These are phyloP conservation scores for Durusdinium trenchii DNA, from an alignment of 73 alveolate species.

Conservation along the genomic window DNA sequence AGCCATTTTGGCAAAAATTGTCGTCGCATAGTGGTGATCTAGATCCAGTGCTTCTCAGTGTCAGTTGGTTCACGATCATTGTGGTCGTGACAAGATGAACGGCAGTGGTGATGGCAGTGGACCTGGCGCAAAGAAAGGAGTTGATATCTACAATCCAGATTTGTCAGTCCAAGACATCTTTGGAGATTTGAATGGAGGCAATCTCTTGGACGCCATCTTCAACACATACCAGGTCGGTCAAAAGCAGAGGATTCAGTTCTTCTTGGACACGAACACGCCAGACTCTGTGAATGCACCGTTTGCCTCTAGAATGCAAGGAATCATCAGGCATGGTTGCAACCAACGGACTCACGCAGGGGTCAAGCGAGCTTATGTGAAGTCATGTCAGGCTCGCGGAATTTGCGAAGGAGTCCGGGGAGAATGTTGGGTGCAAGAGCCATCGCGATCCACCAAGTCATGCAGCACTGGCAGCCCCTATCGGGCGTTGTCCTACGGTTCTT, in stretches of 20 bases:
- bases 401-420: conserved; percentile 14
- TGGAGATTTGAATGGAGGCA: neutral
- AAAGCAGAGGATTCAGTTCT: neutral
- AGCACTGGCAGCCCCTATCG: neutral
- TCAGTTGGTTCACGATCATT: too few relatives aligned
- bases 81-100: too few relatives aligned
- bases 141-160: neutral
- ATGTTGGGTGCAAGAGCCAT: neutral
- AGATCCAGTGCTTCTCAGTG: too few relatives aligned
- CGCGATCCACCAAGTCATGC: neutral
- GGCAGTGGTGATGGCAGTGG: too few relatives aligned
- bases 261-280: neutral
- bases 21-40: too few relatives aligned
- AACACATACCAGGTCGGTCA: neutral
- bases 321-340: neutral
- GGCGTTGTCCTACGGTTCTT: neutral
- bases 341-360: neutral
- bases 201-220: conserved; percentile 4
- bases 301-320: neutral
- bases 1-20: too few relatives aligned
- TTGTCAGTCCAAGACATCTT: neutral
- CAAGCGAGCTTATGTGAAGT: neutral
- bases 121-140: neutral
- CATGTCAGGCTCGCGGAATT: neutral
- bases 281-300: neutral